A percentile compares a stretch with the other conserved stretches of the same genome.
phyloP scores from a whole-genome alignment of 139 green algal genomes.

The Chloropicon primus region DNA sequence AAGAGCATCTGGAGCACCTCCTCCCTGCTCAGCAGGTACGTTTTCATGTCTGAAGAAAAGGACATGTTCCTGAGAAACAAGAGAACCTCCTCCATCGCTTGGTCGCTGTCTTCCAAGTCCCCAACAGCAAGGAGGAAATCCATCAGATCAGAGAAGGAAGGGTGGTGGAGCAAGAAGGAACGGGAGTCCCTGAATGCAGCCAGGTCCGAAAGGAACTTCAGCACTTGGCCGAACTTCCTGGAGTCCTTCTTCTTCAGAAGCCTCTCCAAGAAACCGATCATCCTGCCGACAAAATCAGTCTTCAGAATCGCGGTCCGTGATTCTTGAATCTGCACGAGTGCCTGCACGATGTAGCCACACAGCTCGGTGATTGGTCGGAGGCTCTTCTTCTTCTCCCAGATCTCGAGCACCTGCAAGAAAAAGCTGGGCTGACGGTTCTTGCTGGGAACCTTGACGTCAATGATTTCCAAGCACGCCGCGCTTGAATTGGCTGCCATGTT shows the following conservation, averaged over 20 bases:
- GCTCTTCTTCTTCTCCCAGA: not conserved
- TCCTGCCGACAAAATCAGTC: not conserved
- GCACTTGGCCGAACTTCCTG: not conserved
- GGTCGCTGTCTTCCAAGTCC: not conserved
- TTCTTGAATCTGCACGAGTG: not conserved
- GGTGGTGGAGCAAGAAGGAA: not conserved
- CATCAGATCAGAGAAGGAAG: not conserved
- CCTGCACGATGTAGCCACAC: not conserved
- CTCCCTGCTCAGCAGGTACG: not conserved
- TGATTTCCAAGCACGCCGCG: not conserved
- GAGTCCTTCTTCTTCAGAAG: not conserved
- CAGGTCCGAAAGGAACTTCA: not conserved
- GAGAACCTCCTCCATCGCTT: not conserved
- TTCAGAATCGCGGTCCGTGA: not conserved
- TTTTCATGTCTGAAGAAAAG: not conserved
- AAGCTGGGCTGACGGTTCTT: not conserved
- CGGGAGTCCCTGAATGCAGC: not conserved
- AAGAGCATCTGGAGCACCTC: not conserved
- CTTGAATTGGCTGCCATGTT: not conserved
- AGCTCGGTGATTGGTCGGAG: not conserved
- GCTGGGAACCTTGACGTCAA: not conserved
- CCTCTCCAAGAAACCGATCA: not conserved
- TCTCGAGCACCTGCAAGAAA: not conserved
- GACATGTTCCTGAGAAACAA: not conserved
- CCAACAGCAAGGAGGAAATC: not conserved